Conservation (phyloP, 257 asterid species). For the Marsdenia floribunda region DNA sequence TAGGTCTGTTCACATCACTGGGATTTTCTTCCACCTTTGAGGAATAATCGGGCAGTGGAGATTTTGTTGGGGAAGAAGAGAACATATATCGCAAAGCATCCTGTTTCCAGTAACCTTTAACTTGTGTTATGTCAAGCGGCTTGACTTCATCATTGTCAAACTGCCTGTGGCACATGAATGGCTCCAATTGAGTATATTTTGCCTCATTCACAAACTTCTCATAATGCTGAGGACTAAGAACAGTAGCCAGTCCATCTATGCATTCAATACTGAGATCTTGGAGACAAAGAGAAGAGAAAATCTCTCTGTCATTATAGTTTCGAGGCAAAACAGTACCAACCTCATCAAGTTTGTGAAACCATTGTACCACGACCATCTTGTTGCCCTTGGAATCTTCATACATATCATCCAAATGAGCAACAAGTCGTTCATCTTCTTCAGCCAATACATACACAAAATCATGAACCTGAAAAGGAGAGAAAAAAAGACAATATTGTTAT, state of each 20-base stretch:
- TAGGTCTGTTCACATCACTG: constrained; percentile 44
- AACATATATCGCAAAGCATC: constrained; percentile 35
- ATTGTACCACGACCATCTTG: constrained; percentile 89
- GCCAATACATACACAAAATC: constrained; percentile 78
- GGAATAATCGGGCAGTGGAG: constrained; percentile 22
- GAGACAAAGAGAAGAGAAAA: constrained; percentile 86
- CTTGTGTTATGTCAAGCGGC: constrained; percentile 56
- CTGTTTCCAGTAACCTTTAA: constrained; percentile 79
- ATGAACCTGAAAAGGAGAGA: constrained; percentile 43
- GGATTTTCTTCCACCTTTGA: constrained; percentile 23
- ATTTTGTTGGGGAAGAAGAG: constrained; percentile 14
- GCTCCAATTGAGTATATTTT: constrained; percentile 34
- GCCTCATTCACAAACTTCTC: constrained; percentile 39
- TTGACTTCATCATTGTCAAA: constrained; percentile 59
- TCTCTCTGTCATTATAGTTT: constrained; percentile 78
- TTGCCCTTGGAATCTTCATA: constrained; percentile 76
- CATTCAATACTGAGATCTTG: constrained; percentile 92
- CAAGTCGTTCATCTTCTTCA: constrained; percentile 65
- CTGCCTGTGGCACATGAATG: constrained; percentile 68
- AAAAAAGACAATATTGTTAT: neutral
- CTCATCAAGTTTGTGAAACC: constrained; percentile 98
- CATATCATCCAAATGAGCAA: constrained; percentile 81
- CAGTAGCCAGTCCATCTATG: constrained; percentile 85
- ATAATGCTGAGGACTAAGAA: constrained; percentile 85
- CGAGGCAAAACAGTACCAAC: constrained; percentile 85